Conservation (phyloP, 257 asterid species). For the Coffea eugenioides region DNA sequence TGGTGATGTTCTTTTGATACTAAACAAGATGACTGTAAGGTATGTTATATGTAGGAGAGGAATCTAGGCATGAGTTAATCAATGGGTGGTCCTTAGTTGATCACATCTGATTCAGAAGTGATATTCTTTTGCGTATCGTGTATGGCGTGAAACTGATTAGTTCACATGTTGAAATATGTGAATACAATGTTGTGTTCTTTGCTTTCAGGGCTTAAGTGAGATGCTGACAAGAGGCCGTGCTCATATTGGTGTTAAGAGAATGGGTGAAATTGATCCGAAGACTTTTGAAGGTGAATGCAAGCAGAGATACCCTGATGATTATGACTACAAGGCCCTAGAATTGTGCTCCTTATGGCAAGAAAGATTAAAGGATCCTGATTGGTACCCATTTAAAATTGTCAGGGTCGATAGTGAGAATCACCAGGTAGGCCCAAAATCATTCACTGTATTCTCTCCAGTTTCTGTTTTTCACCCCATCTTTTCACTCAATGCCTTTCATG, state of each 20-base stretch:
- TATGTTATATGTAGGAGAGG: not conserved
- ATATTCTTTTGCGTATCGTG: not conserved
- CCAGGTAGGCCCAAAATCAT: conserved; percentile 32
- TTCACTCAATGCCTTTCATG: too few species aligned
- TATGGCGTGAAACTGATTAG: not conserved
- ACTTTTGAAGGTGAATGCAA: conserved; percentile 56
- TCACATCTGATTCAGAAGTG: not conserved
- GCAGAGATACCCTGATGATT: conserved; percentile 46
- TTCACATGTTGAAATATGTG: not conserved
- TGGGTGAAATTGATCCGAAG: conserved; percentile 77
- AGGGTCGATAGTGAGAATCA: conserved; percentile 32
- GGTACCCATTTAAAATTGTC: conserved; percentile 68
- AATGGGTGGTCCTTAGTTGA: not conserved
- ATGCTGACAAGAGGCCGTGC: conserved; percentile 43
- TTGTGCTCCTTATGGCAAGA: conserved; percentile 73
- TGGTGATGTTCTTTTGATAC: not conserved
- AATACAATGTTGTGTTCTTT: not conserved
- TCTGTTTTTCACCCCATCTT: not conserved
- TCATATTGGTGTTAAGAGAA: conserved; percentile 65
- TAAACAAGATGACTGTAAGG: not conserved
- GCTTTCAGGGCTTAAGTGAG: conserved; percentile 50
- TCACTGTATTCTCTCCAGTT: not conserved
- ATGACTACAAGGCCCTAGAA: conserved; percentile 49
- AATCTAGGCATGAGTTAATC: not conserved
- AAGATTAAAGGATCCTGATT: conserved; percentile 42